Evolutionary conservation across 2,329 filamentous ascomycete genomes (phyloP), one percentile per base, ranked within the genome.

Genomic region (Xylaria sp.): DNA sequence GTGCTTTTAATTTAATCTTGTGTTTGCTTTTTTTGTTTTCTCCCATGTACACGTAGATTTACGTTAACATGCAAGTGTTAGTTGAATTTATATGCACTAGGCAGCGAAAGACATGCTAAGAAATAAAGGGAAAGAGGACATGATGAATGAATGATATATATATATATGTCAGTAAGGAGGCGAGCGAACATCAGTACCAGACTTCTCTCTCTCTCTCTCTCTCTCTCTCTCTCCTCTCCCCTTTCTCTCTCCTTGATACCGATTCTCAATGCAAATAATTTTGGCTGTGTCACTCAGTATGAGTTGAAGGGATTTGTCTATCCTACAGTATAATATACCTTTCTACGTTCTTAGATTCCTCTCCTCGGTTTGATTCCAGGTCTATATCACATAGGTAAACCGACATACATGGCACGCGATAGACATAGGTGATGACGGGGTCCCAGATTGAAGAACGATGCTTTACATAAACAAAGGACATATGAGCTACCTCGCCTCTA

Each of bases 381-480:
- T 23, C 23, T 25, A 12, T 12, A 48, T 48, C 44, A 23, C 44
- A 48, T 44, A 9, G n/a, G 2, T 23, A 13, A 5, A 55, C 16
- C 1, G 18, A 23, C 21, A 40, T n/a, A 42, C n/a, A 18, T 40
- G 21, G 27, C 29, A 16, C 42, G n/a, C 40, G 50, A 59, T 47
- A 58, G 40, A 8, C 12, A 42, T 42, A n/a, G 35, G n/a, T 50
- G 23, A 40, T 54, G 63, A 58, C 37, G 44, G 32, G 25, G 37
- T 37, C 62, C 47, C 62, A 18, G 66, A 63, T 71, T 71, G 66
- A 27, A 47, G 18, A 48, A 51, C 18, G 23, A 70, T 73, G 67
- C 67, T 73, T 73, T 69, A 73, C 70, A 72, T 35, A 68, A 64
- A 55, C 59, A 42, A 72, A 71, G 60, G 55, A 68, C 67, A 60